phyloP scores from a whole-genome alignment of 169 alveolate species.

The Plasmodium gonderi region DNA sequence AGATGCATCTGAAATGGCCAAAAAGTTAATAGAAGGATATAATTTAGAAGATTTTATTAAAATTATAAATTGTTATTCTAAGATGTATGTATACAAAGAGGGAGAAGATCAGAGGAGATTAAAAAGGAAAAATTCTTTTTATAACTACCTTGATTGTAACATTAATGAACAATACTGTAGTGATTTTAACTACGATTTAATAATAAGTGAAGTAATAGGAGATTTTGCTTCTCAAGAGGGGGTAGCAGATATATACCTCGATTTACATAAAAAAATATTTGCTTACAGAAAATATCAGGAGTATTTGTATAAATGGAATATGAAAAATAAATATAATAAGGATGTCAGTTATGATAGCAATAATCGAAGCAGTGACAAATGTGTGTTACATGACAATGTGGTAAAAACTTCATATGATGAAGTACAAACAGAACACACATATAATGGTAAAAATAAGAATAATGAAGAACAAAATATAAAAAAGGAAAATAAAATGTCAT shows the following conservation, averaged over 20 bases:
- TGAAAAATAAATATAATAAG: no score
- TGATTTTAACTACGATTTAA: constrained; percentile 84
- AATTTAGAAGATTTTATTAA: constrained; percentile 80
- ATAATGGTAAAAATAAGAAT: background rate
- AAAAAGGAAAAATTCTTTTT: constrained; percentile 18
- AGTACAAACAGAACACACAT: background rate
- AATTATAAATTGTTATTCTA: constrained; percentile 84
- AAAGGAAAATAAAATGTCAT: constrained; percentile 24
- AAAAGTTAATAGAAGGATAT: constrained; percentile 84
- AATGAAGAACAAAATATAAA: background rate
- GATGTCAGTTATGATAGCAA: no score
- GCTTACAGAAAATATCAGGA: constrained; percentile 70
- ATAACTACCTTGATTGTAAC: constrained; percentile 2
- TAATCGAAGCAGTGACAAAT: background rate
- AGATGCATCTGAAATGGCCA: constrained; percentile 86
- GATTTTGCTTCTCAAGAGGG: constrained; percentile 91
- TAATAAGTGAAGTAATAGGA: constrained; percentile 89
- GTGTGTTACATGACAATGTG: background rate
- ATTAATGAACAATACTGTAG: constrained; percentile 26
- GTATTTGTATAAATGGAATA: constrained; percentile 22
- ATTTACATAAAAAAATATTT: constrained; percentile 83
- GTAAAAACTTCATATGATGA: background rate
- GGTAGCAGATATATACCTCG: constrained; percentile 88
- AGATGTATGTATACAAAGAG: constrained; percentile 78
- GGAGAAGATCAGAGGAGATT: constrained; percentile 11